Evolutionary conservation across 805 yeast genomes (phyloP).

Genomic region (Lipomyces sp.): DNA sequence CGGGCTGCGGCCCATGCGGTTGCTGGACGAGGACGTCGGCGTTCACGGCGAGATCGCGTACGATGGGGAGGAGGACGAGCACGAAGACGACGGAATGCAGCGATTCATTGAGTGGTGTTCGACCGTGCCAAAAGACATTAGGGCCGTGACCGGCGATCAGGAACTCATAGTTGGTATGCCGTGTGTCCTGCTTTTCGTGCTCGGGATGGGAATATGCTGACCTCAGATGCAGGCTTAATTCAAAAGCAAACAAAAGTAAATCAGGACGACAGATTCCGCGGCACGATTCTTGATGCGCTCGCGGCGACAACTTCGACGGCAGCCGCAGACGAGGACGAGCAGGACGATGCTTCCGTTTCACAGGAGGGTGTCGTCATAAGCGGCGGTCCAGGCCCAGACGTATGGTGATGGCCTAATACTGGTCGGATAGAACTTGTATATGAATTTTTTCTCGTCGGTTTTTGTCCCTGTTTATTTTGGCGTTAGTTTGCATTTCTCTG

Average conservation of each 20-base stretch:
- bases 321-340: background rate
- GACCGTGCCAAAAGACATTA: constrained; percentile 10
- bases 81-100: constrained; percentile 24
- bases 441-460: too few species aligned
- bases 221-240: constrained; percentile 11
- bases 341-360: too few species aligned
- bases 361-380: background rate
- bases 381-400: too few species aligned
- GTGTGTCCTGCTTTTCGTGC: background rate
- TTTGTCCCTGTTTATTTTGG: too few species aligned
- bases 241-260: constrained; percentile 24
- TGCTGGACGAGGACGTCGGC: constrained; percentile 23
- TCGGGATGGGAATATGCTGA: background rate
- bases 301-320: background rate
- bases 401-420: too few species aligned
- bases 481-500: too few species aligned
- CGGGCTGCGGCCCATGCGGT: constrained; percentile 51
- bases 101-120: constrained; percentile 26
- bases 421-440: too few species aligned
- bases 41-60: too few species aligned
- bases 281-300: constrained; percentile 22
- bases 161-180: constrained; percentile 16
- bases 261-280: constrained; percentile 28
- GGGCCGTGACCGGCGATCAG: constrained; percentile 16
- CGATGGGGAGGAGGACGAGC: constrained; percentile 21